Base-by-base conservation (phyloP, 805 yeast genomes). In the Helenozyma rhizophorensis region DNA sequence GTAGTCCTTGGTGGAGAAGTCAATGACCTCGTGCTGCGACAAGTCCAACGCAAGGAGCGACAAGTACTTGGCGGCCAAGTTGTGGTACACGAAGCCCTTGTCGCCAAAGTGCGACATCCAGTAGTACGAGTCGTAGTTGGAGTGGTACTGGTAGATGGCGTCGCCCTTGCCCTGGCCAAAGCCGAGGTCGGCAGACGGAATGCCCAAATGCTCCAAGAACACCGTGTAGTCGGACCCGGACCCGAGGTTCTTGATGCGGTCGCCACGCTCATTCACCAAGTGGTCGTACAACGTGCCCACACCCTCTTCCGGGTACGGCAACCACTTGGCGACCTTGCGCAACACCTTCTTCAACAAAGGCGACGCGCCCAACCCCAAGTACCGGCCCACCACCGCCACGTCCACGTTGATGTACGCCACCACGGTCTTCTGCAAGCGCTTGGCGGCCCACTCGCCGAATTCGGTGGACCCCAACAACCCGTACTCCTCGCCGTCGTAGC, bases 401-500 rank as follows among this genome's bases (percentile, higher is more conserved):
- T 84, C 93, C 35, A 79, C 54, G 55, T 83, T 83, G 39, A 84
- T 50, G 51, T 83, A 83, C 0, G 84, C 85, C 24, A 82, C 68
- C 1, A 74, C 80, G 26, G 70, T 67, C 24, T 61, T 65, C 28
- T 66, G 61, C 22, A 83, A 54, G 19, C 49, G 48, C 16, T 62
- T 50, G 2, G 68, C 69, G 34, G 74, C 63, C 34, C 75, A 76
- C 53, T 83, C 90, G 5, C 80, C 87, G 62, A 70, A 83, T 48
- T 85, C 93, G 0, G 93, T 80, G 0, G 88, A 77, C 1, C 95
- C 95, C 19, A 85, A 43, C 34, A 78, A 60, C 0, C 83, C 90
- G 41, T 73, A 74, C 49, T 80, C 86, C 43, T 79, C 88, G 22
- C 85, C 94, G 56, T 86, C 95, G 88, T 88, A 86, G 18, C 84